A percentile compares a stretch with the other conserved stretches of the same genome.
Conservation (phyloP, 2,329 filamentous ascomycete genomes). For the Colletotrichum neosansevieriae region DNA sequence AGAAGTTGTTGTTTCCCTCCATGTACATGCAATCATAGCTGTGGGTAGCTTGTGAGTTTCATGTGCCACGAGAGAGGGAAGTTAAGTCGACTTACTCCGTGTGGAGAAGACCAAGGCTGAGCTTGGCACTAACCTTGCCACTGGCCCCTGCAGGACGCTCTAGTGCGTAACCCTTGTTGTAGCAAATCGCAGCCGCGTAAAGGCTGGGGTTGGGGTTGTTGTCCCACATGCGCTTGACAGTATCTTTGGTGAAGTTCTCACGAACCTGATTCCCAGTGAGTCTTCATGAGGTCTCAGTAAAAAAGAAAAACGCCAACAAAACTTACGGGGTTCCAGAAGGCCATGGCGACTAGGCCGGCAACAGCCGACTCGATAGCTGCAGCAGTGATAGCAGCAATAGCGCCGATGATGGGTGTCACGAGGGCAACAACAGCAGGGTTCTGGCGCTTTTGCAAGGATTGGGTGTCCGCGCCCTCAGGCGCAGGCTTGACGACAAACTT, state of each 20-base stretch:
- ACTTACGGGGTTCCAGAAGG: slow-evolving; percentile 32
- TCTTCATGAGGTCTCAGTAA: too few relatives aligned
- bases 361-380: slow-evolving; percentile 27
- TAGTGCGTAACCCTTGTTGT: slow-evolving; percentile 42
- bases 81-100: slow-evolving; percentile 36
- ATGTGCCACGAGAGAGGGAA: neutral
- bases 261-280: slow-evolving; percentile 13
- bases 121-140: slow-evolving; percentile 32
- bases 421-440: slow-evolving; percentile 43
- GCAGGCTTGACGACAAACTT: slow-evolving; percentile 28
- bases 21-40: slow-evolving; percentile 42
- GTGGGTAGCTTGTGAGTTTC: too few relatives aligned
- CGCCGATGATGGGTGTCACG: slow-evolving; percentile 14
- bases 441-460: slow-evolving; percentile 27
- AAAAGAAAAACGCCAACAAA: slow-evolving; percentile 5
- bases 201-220: slow-evolving; percentile 38
- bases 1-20: slow-evolving; percentile 38
- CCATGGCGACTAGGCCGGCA: slow-evolving; percentile 11
- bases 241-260: slow-evolving; percentile 42
- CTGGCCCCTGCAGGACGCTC: slow-evolving; percentile 18
- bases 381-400: slow-evolving; percentile 18
- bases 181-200: slow-evolving; percentile 40
- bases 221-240: slow-evolving; percentile 40
- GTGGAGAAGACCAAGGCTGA: slow-evolving; percentile 34
- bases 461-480: slow-evolving; percentile 21